Evolutionary conservation across 148 eudicot species (phyloP).

Genomic region (Silene uniflora): DNA sequence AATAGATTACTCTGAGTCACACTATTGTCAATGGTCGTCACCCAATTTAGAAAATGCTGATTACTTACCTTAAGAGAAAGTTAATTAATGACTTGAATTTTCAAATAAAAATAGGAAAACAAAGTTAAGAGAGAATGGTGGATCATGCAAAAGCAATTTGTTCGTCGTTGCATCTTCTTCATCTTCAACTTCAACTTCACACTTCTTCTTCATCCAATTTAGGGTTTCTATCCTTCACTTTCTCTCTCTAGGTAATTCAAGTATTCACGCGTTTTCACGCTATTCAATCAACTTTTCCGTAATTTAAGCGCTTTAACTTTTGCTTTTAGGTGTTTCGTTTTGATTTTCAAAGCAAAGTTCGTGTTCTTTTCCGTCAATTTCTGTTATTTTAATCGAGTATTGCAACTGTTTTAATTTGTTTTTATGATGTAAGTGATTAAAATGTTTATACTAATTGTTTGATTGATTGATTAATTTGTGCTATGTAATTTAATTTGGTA

Average conservation of each 20-base stretch:
- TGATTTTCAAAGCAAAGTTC: background rate
- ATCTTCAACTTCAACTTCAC: slow-evolving; percentile 15
- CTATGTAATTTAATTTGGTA: background rate
- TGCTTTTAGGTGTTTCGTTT: background rate
- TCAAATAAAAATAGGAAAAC: background rate
- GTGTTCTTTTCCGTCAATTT: background rate
- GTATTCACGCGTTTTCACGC: background rate
- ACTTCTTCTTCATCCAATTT: slow-evolving; percentile 1
- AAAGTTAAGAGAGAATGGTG: slow-evolving; percentile 20
- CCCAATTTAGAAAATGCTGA: background rate
- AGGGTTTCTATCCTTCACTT: background rate
- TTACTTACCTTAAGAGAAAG: background rate
- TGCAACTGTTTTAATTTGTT: background rate
- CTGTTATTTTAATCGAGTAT: slow-evolving; percentile 3
- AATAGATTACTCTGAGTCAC: too few relatives aligned
- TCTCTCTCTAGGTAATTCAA: slow-evolving; percentile 15
- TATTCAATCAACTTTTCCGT: slow-evolving; percentile 15
- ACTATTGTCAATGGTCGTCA: too few relatives aligned
- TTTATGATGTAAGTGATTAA: background rate
- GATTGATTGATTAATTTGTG: background rate
- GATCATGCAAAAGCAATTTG: slow-evolving; percentile 40
- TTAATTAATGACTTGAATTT: background rate
- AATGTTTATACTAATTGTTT: background rate
- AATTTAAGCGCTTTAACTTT: slow-evolving; percentile 21
- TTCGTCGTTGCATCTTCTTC: slow-evolving; percentile 25